Conservation (phyloP, 257 asterid species). For the Hygrophila difformis region DNA sequence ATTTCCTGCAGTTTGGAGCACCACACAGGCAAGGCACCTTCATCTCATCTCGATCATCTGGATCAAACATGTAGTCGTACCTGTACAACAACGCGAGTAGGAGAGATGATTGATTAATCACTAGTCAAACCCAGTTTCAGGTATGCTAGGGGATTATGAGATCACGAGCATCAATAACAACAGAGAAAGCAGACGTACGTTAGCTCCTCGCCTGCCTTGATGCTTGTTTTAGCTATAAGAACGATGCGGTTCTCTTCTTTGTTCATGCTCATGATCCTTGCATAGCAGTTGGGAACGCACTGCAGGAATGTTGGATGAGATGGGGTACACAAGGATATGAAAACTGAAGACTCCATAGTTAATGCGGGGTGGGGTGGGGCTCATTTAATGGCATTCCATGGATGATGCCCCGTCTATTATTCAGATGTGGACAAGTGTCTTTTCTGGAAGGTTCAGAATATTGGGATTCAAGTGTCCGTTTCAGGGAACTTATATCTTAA, state of each 20-base stretch:
- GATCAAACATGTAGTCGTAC: conserved; percentile 84
- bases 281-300: conserved; percentile 97
- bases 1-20: conserved; percentile 75
- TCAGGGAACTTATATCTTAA: no score
- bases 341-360: no score
- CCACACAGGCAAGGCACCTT: conserved; percentile 80
- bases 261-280: conserved; percentile 72
- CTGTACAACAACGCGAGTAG: conserved; percentile 29
- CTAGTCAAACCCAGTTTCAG: not conserved
- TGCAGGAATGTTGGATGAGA: conserved; percentile 38
- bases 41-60: conserved; percentile 77
- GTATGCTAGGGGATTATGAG: not conserved
- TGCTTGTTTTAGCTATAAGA: conserved; percentile 73
- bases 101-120: not conserved
- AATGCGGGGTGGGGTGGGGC: no score
- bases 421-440: no score
- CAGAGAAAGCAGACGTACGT: conserved; percentile 43
- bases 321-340: no score
- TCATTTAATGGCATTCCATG: no score
- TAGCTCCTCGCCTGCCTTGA: conserved; percentile 77
- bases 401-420: no score
- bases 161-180: not conserved
- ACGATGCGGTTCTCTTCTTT: conserved; percentile 73
- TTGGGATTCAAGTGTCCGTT: no score
- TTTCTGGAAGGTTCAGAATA: no score